These are phyloP conservation scores for Agaricus sinodeliciosus DNA, from an alignment of 768 basidiomycete species.

Conservation along the genomic window DNA sequence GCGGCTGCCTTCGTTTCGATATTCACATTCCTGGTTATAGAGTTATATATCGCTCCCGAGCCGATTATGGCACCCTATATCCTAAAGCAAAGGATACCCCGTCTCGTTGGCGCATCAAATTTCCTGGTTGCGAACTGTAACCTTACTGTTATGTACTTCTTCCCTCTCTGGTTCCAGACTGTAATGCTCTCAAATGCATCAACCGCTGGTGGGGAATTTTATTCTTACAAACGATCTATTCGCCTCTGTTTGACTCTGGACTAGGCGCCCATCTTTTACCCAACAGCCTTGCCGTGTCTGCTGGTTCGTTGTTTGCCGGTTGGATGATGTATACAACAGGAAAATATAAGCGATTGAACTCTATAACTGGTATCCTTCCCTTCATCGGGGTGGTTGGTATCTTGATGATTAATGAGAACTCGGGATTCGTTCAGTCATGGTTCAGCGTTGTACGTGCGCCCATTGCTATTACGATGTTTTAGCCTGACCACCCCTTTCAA, in stretches of 20 bases:
- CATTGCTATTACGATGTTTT: background rate
- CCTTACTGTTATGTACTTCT: conserved; percentile 73
- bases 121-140: conserved; percentile 72
- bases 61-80: conserved; percentile 68
- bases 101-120: conserved; percentile 66
- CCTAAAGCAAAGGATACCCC: conserved; percentile 59
- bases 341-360: conserved; percentile 52
- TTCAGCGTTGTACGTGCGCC: conserved; percentile 46
- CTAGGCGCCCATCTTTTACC: conserved; percentile 56
- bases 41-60: conserved; percentile 58
- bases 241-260: background rate
- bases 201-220: conserved; percentile 28
- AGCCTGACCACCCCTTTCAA: background rate
- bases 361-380: conserved; percentile 57
- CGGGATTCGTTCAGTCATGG: conserved; percentile 46
- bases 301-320: conserved; percentile 62
- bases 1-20: conserved; percentile 35
- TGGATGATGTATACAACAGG: conserved; percentile 63
- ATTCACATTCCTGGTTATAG: conserved; percentile 55
- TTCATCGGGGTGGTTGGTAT: conserved; percentile 49
- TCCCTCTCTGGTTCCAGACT: conserved; percentile 82
- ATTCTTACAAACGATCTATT: background rate
- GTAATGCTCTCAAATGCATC: conserved; percentile 65
- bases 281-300: conserved; percentile 53
- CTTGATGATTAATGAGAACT: conserved; percentile 41